Base-by-base conservation (phyloP, 2,329 filamentous ascomycete species). In the Clonostachys sp. region DNA sequence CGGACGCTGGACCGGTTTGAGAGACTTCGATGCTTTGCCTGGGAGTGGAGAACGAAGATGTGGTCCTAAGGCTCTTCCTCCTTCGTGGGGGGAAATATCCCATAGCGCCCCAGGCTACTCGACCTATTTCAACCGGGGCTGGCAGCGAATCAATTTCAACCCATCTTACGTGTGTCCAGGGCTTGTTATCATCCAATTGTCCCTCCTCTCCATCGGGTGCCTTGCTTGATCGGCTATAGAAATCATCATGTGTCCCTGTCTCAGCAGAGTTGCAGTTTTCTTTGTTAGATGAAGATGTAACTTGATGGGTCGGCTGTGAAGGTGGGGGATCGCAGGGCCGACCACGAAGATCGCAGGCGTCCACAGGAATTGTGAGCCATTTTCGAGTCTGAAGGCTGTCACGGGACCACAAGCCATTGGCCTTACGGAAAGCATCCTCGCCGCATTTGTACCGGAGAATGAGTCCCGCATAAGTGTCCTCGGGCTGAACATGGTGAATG, bases 331-430 rank as follows among this genome's bases (percentile, higher is more conserved):
- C 75, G 58, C 81, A 84, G 14, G 79, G 78, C 45, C 83, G 79
- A 33, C 92, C 91, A 60, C 91, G 94, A 40, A 91, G 75, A 40
- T 87, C 84, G 64, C 92, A 97, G 39, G 89, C 87, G 63, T 96
- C 91, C 5, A 97, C 89, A 0, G 94, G 94, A 45, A 99, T 72
- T 9, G 91, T 78, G 14, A 99, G 77, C 53, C 82, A 85, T 58
- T 89, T 89, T 50, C 91, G 84, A 43, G 84, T 82, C 63, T 96
- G 92, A 35, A 97, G 86, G 52, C 83, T 90, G 61, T 97, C 94
- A 53, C 91, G 89, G 7, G 91, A 89, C 94, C 94, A 99, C 59
- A 99, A 83, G 12, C 94, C 83, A 63, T 99, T 99, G 38, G 90
- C 84, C 62, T 89, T 94, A 49, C 89, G 80, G 54, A 99, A 84